These are phyloP conservation scores for Diaporthe vaccinii DNA, from an alignment of 2,329 filamentous ascomycete genomes.

Conservation along the genomic window DNA sequence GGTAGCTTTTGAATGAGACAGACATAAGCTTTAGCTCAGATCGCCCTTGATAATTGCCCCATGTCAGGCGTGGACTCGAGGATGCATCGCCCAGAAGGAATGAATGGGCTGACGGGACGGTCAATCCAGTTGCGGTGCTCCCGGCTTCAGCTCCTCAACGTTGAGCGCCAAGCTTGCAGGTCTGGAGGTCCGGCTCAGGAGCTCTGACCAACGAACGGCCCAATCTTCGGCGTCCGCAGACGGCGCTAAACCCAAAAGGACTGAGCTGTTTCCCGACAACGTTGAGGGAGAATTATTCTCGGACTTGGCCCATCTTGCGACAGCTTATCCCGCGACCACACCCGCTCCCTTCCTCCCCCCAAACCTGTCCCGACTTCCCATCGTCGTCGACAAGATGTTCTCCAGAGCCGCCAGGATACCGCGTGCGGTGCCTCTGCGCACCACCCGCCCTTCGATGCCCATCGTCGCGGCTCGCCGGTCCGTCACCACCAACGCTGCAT, in stretches of 20 bases:
- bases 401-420: slow-evolving; percentile 76
- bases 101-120: not conserved
- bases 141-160: slow-evolving; percentile 15
- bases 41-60: not conserved
- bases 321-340: slow-evolving; percentile 25
- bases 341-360: slow-evolving; percentile 26
- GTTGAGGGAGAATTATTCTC: slow-evolving; percentile 43
- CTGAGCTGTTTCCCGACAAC: slow-evolving; percentile 40
- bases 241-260: slow-evolving; percentile 34
- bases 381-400: slow-evolving; percentile 68
- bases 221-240: slow-evolving; percentile 29
- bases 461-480: slow-evolving; percentile 71
- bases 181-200: slow-evolving; percentile 26
- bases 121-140: not conserved
- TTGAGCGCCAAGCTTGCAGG: slow-evolving; percentile 24
- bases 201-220: slow-evolving; percentile 33
- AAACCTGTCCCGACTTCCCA: slow-evolving; percentile 33
- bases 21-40: slow-evolving; percentile 3
- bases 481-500: slow-evolving; percentile 96
- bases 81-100: not conserved
- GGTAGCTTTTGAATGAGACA: slow-evolving; percentile 33
- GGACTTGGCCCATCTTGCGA: slow-evolving; percentile 34
- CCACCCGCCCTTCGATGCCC: slow-evolving; percentile 58
- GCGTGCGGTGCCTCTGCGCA: slow-evolving; percentile 72
- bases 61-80: not conserved